Conservation (phyloP, 1,139 yeast species). For the Candida mesenterica region DNA sequence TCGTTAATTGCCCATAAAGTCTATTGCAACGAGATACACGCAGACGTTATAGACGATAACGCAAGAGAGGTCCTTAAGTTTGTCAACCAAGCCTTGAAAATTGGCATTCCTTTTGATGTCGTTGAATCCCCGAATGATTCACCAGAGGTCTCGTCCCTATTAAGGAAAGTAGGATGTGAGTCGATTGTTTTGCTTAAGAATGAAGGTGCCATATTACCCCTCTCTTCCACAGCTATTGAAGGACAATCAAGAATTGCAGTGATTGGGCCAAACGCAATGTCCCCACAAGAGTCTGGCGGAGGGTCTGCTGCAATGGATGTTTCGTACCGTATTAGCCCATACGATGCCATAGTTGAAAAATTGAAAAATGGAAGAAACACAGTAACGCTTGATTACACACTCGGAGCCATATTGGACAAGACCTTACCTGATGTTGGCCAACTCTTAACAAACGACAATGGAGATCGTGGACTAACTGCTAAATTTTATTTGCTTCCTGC, state of each 20-base stretch:
- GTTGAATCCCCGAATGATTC: constrained; percentile 15
- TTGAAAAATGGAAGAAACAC: constrained; percentile 17
- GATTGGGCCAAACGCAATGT: constrained; percentile 39
- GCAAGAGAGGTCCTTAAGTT: constrained; percentile 17
- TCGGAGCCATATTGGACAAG: constrained; percentile 33
- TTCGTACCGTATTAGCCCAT: constrained; percentile 32
- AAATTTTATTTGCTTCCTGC: constrained; percentile 37
- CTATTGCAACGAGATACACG: constrained; percentile 24
- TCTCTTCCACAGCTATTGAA: constrained; percentile 16
- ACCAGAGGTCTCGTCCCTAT: constrained; percentile 15
- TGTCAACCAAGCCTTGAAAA: constrained; percentile 15
- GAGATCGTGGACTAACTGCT: constrained; percentile 39
- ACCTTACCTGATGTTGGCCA: constrained; percentile 31
- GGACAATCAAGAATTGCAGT: constrained; percentile 33
- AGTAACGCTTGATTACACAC: constrained; percentile 20
- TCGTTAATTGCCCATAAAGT: constrained; percentile 39
- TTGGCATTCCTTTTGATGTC: constrained; percentile 17
- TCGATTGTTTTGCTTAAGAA: constrained; percentile 23
- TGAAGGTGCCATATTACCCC: constrained; percentile 16
- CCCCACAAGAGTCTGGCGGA: constrained; percentile 35
- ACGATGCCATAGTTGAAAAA: constrained; percentile 29
- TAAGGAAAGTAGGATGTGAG: constrained; percentile 19
- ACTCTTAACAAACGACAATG: constrained; percentile 22
- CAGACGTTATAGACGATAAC: constrained; percentile 17
- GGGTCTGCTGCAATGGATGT: constrained; percentile 37